Evolutionary conservation across 805 yeast species (phyloP), one percentile per base, ranked within the genome.

Genomic region (Kodamaea jinghongensis): DNA sequence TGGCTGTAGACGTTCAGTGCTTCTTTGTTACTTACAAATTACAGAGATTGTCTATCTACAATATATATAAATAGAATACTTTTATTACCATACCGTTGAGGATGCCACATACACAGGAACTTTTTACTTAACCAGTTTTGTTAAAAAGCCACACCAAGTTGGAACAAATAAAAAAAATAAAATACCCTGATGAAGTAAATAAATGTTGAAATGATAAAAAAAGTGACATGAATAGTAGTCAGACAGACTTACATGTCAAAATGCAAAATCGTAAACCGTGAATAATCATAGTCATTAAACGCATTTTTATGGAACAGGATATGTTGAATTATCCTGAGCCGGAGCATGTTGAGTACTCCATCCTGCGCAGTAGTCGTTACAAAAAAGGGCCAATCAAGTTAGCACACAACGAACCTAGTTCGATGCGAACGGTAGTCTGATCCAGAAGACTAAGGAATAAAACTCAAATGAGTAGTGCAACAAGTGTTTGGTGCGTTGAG

Each of bases 51-150:
- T n/a, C n/a, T n/a, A n/a, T n/a, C n/a, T n/a, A n/a, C n/a, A n/a
- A n/a, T n/a, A n/a, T n/a, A n/a, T n/a, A n/a, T n/a, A n/a, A n/a
- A n/a, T n/a, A n/a, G n/a, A n/a, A 15, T 13, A 10, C 20, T 31
- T 49, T 46, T 38, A 43, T 40, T 48, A 59, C 63, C 73, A 67
- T 65, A 56, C 74, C 74, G 73, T 68, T 68, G 73, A 68, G 73
- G 73, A 67, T 67, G 73, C 68, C 60, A 63, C 66, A 48, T 61
- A 55, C 63, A 61, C 65, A 62, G 65, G 60, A 49, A 45, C 29
- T 26, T 34, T 40, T 35, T 34, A 38, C 23, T 28, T 32, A 36
- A 38, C 38, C 39, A 38, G 31, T 23, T 20, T 20, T 20, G 23
- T 20, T 20, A 20, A 34, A 29, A 34, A 30, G 11, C 29, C 17